Conservation (phyloP, 192 early-diverging fungal species). For the Chytriomyces hyalinus region DNA sequence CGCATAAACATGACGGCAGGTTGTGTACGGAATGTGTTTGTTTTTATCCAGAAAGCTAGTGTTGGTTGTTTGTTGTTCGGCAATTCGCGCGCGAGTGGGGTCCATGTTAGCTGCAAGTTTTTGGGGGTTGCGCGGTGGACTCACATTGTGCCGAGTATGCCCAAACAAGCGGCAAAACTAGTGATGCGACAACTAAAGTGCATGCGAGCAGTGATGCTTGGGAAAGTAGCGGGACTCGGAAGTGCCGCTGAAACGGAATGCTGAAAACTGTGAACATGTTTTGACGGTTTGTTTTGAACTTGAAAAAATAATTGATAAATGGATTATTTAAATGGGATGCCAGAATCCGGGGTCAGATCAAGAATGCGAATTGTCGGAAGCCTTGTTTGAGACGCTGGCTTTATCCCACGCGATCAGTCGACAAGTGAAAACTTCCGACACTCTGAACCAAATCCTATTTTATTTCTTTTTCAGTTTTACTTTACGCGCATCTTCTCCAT, state of each 20-base stretch:
- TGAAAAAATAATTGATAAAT: too few relatives aligned
- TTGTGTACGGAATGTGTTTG: slow-evolving; percentile 41
- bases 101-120: neutral
- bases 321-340: too few relatives aligned
- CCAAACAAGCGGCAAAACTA: slow-evolving; percentile 42
- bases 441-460: too few relatives aligned
- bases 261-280: slow-evolving; percentile 36
- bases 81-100: neutral
- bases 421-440: too few relatives aligned
- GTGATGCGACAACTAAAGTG: neutral
- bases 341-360: too few relatives aligned
- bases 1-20: slow-evolving; percentile 43
- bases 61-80: too few relatives aligned
- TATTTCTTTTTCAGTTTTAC: slow-evolving; percentile 13
- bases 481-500: slow-evolving; percentile 60
- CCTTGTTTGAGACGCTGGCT: too few relatives aligned
- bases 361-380: too few relatives aligned
- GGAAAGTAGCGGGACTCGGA: slow-evolving; percentile 33
- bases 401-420: too few relatives aligned
- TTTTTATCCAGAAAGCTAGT: slow-evolving; percentile 50
- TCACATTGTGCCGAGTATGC: slow-evolving; percentile 43
- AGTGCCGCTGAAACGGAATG: slow-evolving; percentile 42
- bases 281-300: neutral
- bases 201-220: slow-evolving; percentile 31
- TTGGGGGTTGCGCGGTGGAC: neutral